Percentiles rank a stretch among this genome's conserved stretches.
These are phyloP conservation scores for Scutellaria minor DNA, from an alignment of 257 asterid genomes.

Conservation along the genomic window DNA sequence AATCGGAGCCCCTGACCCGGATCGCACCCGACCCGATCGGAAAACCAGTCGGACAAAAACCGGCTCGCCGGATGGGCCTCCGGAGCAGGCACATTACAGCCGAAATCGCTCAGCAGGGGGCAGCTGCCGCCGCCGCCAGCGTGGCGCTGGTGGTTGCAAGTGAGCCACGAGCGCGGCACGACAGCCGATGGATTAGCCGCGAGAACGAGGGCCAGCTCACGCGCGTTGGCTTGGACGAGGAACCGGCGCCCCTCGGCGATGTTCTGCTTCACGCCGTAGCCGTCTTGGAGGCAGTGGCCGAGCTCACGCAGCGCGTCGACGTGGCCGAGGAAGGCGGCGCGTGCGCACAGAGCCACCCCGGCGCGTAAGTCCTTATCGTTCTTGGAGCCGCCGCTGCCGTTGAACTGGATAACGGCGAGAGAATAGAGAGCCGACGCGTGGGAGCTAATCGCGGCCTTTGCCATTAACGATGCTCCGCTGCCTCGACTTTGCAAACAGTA, in stretches of 20 bases:
- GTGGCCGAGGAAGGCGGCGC: constrained; percentile 94
- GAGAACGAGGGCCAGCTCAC: constrained; percentile 80
- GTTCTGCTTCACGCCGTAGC: constrained; percentile 93
- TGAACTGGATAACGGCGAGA: constrained; percentile 86
- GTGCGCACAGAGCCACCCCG: constrained; percentile 89
- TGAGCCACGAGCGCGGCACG: constrained; percentile 61
- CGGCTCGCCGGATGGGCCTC: constrained; percentile 76
- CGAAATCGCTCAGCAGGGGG: constrained; percentile 86
- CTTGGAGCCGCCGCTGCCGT: constrained; percentile 97
- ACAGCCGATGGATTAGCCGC: constrained; percentile 58
- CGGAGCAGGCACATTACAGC: constrained; percentile 86
- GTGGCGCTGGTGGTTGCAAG: constrained; percentile 63
- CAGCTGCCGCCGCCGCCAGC: constrained; percentile 50
- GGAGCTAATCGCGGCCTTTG: constrained; percentile 87
- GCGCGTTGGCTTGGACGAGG: constrained; percentile 94
- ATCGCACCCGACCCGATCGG: constrained; percentile 28
- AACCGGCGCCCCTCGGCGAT: constrained; percentile 85
- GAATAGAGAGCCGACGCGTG: constrained; percentile 95
- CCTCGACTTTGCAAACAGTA: constrained; percentile 85
- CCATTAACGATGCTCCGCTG: constrained; percentile 91
- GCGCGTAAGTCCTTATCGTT: constrained; percentile 89
- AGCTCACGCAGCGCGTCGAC: constrained; percentile 94
- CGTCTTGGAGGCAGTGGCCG: constrained; percentile 98
- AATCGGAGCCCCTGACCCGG: constrained; percentile 67
- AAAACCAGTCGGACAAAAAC: constrained; percentile 79